Conservation (phyloP, 768 basidiomycete genomes). For the Pluteus cervinus region DNA sequence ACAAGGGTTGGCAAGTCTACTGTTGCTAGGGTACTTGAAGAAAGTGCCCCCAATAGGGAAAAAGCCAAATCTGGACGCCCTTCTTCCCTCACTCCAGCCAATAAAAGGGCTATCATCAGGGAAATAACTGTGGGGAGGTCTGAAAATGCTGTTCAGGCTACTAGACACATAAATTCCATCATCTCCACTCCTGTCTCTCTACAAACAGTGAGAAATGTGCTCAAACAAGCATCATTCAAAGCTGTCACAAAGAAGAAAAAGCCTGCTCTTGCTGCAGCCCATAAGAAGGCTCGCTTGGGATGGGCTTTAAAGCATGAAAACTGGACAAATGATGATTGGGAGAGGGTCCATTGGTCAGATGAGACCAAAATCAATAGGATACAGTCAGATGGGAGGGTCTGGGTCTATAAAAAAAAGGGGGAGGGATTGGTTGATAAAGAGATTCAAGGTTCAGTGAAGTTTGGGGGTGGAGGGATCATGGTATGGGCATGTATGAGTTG, state of each 20-base stretch:
- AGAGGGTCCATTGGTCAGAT: slow-evolving; percentile 20
- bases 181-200: slow-evolving; percentile 11
- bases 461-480: slow-evolving; percentile 22
- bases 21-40: slow-evolving; percentile 1
- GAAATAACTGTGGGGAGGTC: slow-evolving; percentile 15
- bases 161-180: slow-evolving; percentile 11
- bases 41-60: not conserved
- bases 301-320: slow-evolving; percentile 10
- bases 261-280: slow-evolving; percentile 11
- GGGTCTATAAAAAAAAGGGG: slow-evolving; percentile 11
- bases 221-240: slow-evolving; percentile 10
- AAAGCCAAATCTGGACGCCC: slow-evolving; percentile 2
- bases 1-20: slow-evolving; percentile 1
- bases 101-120: slow-evolving; percentile 13
- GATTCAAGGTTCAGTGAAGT: slow-evolving; percentile 18
- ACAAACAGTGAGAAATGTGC: slow-evolving; percentile 15
- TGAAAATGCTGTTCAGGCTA: slow-evolving; percentile 15
- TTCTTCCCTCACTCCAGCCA: slow-evolving; percentile 5
- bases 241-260: slow-evolving; percentile 15
- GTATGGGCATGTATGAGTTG: slow-evolving; percentile 24
- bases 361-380: slow-evolving; percentile 24
- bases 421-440: slow-evolving; percentile 11
- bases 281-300: slow-evolving; percentile 7
- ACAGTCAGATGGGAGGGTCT: slow-evolving; percentile 22
- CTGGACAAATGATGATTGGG: slow-evolving; percentile 21